Conservation (phyloP, 2,329 filamentous ascomycete species). For the Beauveria rudraprayagi region DNA sequence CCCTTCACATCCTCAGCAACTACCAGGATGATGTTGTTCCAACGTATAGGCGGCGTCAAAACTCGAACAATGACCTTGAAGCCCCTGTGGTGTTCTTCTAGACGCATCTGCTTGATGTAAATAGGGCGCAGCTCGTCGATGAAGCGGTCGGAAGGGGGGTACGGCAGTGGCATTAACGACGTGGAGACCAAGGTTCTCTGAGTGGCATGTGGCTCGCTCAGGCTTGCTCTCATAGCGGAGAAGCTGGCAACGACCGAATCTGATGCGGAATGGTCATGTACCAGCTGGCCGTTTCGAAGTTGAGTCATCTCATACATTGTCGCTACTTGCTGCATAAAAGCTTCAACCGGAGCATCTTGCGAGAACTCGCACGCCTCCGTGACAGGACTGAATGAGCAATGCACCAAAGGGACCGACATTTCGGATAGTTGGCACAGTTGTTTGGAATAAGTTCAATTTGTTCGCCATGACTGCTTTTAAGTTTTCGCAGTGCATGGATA, state of each 20-base stretch:
- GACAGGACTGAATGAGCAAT: background rate
- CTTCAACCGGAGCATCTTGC: background rate
- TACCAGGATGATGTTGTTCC: constrained; percentile 6
- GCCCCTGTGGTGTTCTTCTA: constrained; percentile 12
- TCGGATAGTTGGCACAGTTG: too few species aligned
- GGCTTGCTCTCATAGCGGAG: background rate
- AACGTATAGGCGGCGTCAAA: constrained; percentile 14
- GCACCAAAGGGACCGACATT: too few species aligned
- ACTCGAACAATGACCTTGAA: constrained; percentile 15
- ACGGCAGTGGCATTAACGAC: background rate
- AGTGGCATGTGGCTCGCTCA: background rate
- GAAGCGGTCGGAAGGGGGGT: background rate
- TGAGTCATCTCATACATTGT: background rate
- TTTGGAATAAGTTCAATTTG: too few species aligned
- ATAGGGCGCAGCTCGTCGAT: background rate
- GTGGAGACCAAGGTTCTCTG: background rate
- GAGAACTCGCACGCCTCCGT: background rate
- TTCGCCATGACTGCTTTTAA: too few species aligned
- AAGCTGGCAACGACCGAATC: background rate
- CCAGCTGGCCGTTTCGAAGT: background rate
- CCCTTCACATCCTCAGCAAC: constrained; percentile 33
- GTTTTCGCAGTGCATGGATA: too few species aligned
- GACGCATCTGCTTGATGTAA: background rate
- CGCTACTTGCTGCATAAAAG: background rate
- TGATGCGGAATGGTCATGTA: background rate